Base-by-base conservation (phyloP, 345 rosid species). In the Balakata baccata region DNA sequence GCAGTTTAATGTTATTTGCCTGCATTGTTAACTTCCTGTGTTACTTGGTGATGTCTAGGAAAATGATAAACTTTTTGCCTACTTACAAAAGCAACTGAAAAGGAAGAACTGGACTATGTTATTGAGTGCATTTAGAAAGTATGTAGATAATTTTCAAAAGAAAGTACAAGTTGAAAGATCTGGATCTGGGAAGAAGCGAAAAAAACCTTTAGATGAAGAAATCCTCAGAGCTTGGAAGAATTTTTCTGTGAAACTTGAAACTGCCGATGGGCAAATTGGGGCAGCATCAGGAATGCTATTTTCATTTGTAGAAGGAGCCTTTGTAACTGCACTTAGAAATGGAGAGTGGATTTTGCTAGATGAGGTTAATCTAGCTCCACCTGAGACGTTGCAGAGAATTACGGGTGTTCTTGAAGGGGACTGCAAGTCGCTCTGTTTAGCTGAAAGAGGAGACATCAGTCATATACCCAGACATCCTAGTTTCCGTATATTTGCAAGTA, bases 261-360 rank as follows among this genome's bases (percentile, higher is more conserved):
- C 84, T 68, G 86, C 87, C 46, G 58, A 68, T 17, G 65, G 84
- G n/a, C 97, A 90, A 80, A 77, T 90, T 70, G 83, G 68, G 46
- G 75, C 80, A n/a, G 85, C 92, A 49, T 81, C 92, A 77, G 98
- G 97, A 77, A 88, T 92, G 97, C 69, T 89, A 50, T 94, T 94
- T 81, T 87, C 95, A 29, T 94, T 94, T 82, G 92, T 94, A n/a
- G 98, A 94, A 81, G 98, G 98, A 66, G 95, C 97, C 61, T 92
- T 94, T 83, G 85, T 94, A 38, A 87, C 87, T 74, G 97, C 98
- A 58, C 92, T 94, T 50, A 83, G 89, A 86, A 88, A 88, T 58
- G 98, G 98, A 54, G 87, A 86, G 65, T 94, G 98, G 98, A 86
- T 94, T 83, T 80, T 94, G 88, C 97, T 94, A 70, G 98, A 94